These are phyloP conservation scores for Cucumis sativus DNA, from an alignment of 306 rosid species.

Conservation along the genomic window DNA sequence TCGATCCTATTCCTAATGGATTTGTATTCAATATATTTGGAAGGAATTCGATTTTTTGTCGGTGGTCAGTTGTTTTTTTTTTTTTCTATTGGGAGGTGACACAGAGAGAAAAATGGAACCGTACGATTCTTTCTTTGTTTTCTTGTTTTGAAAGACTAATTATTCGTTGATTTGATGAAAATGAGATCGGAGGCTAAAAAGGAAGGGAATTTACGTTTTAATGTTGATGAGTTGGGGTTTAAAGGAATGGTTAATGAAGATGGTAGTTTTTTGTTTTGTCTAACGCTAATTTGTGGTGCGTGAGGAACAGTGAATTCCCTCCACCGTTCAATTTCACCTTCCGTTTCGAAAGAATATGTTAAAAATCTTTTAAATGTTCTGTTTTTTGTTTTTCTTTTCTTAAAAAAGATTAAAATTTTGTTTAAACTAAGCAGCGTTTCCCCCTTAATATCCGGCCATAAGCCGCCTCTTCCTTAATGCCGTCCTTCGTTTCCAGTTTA, in stretches of 20 bases:
- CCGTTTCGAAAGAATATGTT: neutral
- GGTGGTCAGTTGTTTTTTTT: constrained; percentile 5
- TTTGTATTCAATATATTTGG: neutral
- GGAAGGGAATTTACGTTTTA: neutral
- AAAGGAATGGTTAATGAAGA: neutral
- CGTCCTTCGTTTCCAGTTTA: neutral
- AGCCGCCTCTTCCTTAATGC: constrained; percentile 4
- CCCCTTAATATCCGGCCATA: constrained; percentile 2
- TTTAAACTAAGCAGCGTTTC: constrained; percentile 1
- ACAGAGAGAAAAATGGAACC: neutral
- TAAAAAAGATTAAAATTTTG: neutral
- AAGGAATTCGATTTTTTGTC: neutral
- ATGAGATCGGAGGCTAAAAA: neutral
- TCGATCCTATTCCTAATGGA: neutral
- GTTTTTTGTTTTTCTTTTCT: neutral
- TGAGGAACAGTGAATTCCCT: neutral
- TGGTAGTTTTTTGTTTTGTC: neutral
- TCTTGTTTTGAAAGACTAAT: neutral
- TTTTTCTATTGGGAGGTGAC: neutral
- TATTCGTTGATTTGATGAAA: neutral
- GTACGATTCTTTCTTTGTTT: neutral
- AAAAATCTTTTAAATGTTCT: neutral
- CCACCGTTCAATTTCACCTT: constrained; percentile 8
- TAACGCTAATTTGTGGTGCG: neutral
- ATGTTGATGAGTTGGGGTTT: neutral